phyloP scores from a whole-genome alignment of 78 protist genomes.

The Cavenderia fasciculata region DNA sequence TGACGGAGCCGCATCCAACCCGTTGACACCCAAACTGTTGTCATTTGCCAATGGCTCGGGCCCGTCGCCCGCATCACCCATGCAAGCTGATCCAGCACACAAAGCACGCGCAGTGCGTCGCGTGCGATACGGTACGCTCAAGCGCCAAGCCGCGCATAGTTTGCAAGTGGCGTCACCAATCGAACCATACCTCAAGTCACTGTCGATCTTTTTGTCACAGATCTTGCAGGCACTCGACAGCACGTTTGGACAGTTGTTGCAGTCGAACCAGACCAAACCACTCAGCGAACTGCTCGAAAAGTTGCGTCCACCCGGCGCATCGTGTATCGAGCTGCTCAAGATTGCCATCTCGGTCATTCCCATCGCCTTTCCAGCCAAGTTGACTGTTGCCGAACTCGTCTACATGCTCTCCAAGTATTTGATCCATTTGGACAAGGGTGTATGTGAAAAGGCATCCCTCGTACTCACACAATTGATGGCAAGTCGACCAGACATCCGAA shows the following conservation, averaged over 20 bases:
- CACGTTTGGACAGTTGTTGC: conserved; percentile 33
- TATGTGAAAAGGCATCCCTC: conserved; percentile 45
- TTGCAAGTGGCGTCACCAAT: conserved; percentile 15
- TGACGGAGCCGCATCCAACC: conserved; percentile 63
- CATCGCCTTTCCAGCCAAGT: conserved; percentile 46
- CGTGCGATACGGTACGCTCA: conserved; percentile 57
- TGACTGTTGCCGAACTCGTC: conserved; percentile 37
- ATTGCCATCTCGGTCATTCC: conserved; percentile 63
- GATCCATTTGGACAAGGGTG: conserved; percentile 77
- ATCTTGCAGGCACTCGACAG: conserved; percentile 40
- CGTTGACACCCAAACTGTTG: conserved; percentile 59
- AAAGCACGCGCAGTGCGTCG: conserved; percentile 64
- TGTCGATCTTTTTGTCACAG: conserved; percentile 28
- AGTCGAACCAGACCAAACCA: conserved; percentile 57
- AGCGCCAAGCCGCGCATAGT: conserved; percentile 23
- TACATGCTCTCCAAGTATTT: conserved; percentile 43
- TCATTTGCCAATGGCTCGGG: conserved; percentile 30
- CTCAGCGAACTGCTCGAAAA: conserved; percentile 44
- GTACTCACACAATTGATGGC: conserved; percentile 68
- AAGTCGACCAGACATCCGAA: conserved; percentile 56
- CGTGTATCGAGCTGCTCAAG: conserved; percentile 63
- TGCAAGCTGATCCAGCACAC: conserved; percentile 11
- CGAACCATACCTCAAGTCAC: conserved; percentile 70
- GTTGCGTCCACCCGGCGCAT: conserved; percentile 71
- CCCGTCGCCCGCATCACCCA: conserved; percentile 1